Evolutionary conservation across 805 yeast species (phyloP), one percentile per base, ranked within the genome.

Genomic region (Pichia insulana): DNA sequence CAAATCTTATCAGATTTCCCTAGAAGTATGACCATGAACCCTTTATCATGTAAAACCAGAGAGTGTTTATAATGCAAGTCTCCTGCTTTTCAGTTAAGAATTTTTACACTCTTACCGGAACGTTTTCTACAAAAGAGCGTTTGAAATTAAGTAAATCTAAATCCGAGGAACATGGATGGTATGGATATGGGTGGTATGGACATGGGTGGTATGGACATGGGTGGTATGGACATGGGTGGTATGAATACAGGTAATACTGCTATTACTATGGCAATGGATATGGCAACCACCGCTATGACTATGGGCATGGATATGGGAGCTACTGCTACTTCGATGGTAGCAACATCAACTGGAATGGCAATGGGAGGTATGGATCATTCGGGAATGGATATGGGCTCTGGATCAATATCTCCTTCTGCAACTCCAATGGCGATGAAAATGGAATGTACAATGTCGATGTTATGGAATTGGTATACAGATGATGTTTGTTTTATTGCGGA

Each of bases 381-480:
- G 9, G 17, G 28, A 3, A 40, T 35, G 39, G 5, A 18, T 2
- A 17, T 10, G 15, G 40, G 25, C 7, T 22, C 25, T 22, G 25
- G 25, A 28, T 12, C 31, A 11, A 28, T 12, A 11, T 28, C 31
- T 7, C 35, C 41, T 20, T 22, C 44, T 12, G n/a, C 37, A 13
- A 16, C 19, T 22, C 25, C 25, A 6, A 22, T 22, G 25, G 25
- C 25, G 5, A 38, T 43, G 45, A 30, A 28, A 27, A 41, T 34
- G 43, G 5, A 38, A 1, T 51, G 53, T 34, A 35, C 39, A 7
- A 52, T 52, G 55, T 45, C 51, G 17, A 51, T 51, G 54, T 35
- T 51, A 3, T 51, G 53, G 53, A 50, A 49, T 27, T 51, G 54
- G 54, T 44, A 47, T 22, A 22, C 44, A 5, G 39, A 45, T 13